Conservation (phyloP, 148 eudicot species). For the Suaeda aralocaspica region DNA sequence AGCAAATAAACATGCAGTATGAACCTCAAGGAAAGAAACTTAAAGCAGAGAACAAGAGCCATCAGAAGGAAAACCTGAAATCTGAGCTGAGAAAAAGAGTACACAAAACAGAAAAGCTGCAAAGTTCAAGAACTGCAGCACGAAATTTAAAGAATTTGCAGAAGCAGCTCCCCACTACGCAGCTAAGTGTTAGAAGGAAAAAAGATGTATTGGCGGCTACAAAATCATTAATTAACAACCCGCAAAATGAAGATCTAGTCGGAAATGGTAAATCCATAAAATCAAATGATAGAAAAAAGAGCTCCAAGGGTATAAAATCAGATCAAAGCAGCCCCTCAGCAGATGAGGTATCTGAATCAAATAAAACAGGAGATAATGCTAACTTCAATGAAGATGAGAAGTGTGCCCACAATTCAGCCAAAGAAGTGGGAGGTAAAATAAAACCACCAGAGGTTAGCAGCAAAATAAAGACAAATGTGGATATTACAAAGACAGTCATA, state of each 20-base stretch:
- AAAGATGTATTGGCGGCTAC: constrained; percentile 28
- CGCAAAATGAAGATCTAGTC: constrained; percentile 17
- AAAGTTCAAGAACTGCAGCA: constrained; percentile 25
- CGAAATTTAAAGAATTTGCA: constrained; percentile 27
- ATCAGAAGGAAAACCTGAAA: constrained; percentile 28
- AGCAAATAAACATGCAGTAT: constrained; percentile 22
- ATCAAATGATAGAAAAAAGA: constrained; percentile 19
- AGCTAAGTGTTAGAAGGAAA: constrained; percentile 19
- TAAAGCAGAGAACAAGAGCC: constrained; percentile 31
- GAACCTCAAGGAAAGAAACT: constrained; percentile 44
- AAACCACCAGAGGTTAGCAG: constrained; percentile 28
- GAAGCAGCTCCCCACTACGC: constrained; percentile 28
- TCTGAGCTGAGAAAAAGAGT: constrained; percentile 26
- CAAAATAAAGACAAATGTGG: constrained; percentile 37
- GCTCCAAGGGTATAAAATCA: constrained; percentile 18
- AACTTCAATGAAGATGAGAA: constrained; percentile 25
- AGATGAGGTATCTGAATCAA: constrained; percentile 22
- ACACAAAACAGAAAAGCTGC: constrained; percentile 16
- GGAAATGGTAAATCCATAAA: constrained; percentile 13
- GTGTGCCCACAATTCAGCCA: constrained; percentile 23
- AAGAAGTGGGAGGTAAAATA: constrained; percentile 21
- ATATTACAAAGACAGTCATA: constrained; percentile 29
- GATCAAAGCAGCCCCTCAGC: constrained; percentile 21
- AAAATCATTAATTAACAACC: constrained; percentile 25
- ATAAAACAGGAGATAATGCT: constrained; percentile 16